Conservation (phyloP, 2,329 filamentous ascomycete species). For the Beauveria varroae region DNA sequence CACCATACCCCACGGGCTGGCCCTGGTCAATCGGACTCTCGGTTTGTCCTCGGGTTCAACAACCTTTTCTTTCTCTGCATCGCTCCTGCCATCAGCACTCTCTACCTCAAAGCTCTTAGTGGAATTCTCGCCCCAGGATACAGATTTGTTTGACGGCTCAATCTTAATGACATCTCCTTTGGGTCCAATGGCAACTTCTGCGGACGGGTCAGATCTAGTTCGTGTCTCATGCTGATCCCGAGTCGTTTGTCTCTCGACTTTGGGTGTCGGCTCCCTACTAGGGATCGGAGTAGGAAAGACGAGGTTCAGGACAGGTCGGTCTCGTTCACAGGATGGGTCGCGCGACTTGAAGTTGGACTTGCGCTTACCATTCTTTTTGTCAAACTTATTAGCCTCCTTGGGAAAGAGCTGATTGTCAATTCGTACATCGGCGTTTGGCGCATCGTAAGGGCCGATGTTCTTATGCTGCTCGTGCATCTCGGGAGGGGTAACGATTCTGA, state of each 20-base stretch:
- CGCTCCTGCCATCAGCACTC: slow-evolving; percentile 41
- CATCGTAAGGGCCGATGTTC: slow-evolving; percentile 45
- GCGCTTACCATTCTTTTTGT: slow-evolving; percentile 19
- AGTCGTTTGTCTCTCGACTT: slow-evolving; percentile 13
- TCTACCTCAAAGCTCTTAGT: slow-evolving; percentile 57
- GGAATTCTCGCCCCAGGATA: slow-evolving; percentile 59
- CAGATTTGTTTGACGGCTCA: slow-evolving; percentile 42
- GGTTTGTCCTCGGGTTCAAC: slow-evolving; percentile 24
- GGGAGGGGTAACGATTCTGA: slow-evolving; percentile 48
- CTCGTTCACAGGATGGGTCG: slow-evolving; percentile 47
- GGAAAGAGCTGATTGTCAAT: slow-evolving; percentile 54
- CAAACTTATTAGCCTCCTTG: slow-evolving; percentile 35
- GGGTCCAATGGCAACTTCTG: slow-evolving; percentile 32
- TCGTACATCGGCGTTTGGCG: slow-evolving; percentile 55
- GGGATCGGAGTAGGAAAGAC: slow-evolving; percentile 51
- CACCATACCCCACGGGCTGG: slow-evolving; percentile 45
- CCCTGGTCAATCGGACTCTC: slow-evolving; percentile 29
- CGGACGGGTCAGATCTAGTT: slow-evolving; percentile 17
- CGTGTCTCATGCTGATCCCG: slow-evolving; percentile 11
- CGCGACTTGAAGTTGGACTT: slow-evolving; percentile 33
- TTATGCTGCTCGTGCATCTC: slow-evolving; percentile 24
- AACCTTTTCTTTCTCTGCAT: slow-evolving; percentile 22
- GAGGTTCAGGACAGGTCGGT: slow-evolving; percentile 52
- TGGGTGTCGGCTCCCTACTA: slow-evolving; percentile 19
- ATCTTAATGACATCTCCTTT: slow-evolving; percentile 36